A percentile compares a stretch with the other conserved stretches of the same genome.
phyloP scores from a whole-genome alignment of 1,139 yeast species.

The Debaryomyces psychrophilus region DNA sequence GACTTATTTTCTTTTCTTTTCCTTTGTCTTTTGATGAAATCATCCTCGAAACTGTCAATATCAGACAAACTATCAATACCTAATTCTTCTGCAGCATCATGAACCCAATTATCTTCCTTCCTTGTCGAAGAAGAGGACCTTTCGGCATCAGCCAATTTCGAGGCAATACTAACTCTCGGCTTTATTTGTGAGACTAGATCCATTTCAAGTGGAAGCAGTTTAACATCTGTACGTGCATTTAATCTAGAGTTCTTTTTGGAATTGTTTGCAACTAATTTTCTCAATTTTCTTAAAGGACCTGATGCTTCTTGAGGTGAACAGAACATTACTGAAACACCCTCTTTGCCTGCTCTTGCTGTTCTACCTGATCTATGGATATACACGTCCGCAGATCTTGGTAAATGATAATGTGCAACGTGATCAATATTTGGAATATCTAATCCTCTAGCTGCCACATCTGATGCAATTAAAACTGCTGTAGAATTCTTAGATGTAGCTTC shows the following conservation, averaged over 20 bases:
- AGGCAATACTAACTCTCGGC: conserved; percentile 69
- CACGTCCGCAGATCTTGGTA: conserved; percentile 93
- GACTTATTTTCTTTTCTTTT: conserved; percentile 60
- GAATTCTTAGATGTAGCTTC: conserved; percentile 53
- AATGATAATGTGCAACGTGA: conserved; percentile 94
- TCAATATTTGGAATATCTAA: conserved; percentile 88
- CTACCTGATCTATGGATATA: conserved; percentile 97
- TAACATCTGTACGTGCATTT: conserved; percentile 57
- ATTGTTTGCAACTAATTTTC: conserved; percentile 58
- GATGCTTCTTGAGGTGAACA: conserved; percentile 94
- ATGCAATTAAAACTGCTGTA: conserved; percentile 80
- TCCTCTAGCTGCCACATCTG: conserved; percentile 99
- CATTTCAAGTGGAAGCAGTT: conserved; percentile 74
- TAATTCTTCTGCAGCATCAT: conserved; percentile 89
- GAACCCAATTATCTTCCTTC: conserved; percentile 81
- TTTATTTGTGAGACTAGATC: conserved; percentile 72
- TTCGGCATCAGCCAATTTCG: conserved; percentile 72
- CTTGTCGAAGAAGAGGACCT: conserved; percentile 60
- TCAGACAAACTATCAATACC: conserved; percentile 76
- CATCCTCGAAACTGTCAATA: conserved; percentile 63
- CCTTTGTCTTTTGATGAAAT: conserved; percentile 63
- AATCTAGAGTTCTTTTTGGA: conserved; percentile 26
- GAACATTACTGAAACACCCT: conserved; percentile 90
- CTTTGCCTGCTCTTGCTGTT: conserved; percentile 94
- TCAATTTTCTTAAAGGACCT: conserved; percentile 79